Evolutionary conservation across 305 asterid species (phyloP).

Genomic region (Nicotiana rustica): DNA sequence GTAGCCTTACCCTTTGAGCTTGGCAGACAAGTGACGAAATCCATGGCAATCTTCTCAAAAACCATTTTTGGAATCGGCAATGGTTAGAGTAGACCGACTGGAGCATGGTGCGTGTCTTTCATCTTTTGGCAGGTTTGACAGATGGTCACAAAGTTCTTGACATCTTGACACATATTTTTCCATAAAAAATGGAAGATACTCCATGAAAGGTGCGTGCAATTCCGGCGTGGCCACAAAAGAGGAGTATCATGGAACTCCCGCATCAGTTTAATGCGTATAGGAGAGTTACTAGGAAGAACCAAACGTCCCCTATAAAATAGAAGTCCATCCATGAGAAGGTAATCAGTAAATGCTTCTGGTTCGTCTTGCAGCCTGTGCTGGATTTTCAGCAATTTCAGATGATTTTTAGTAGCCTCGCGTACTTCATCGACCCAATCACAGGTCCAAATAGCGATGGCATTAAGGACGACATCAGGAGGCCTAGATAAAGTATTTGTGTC

Average conservation of each 20-base stretch:
- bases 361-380: too few species aligned
- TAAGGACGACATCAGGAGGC: too few species aligned
- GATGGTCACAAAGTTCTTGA: background rate
- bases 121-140: background rate
- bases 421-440: too few species aligned
- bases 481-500: too few species aligned
- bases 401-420: too few species aligned
- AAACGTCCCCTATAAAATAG: background rate
- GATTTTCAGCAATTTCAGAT: too few species aligned
- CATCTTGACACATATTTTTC: background rate
- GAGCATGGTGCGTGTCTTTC: background rate
- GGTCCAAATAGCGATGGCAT: too few species aligned
- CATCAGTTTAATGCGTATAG: background rate
- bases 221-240: background rate
- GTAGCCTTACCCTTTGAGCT: too few species aligned
- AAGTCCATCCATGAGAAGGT: background rate
- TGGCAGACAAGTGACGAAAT: too few species aligned
- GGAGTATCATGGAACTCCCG: background rate
- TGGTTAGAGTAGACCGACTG: background rate
- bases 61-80: background rate
- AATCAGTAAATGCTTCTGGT: background rate
- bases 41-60: too few species aligned
- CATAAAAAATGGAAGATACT: background rate
- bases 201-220: background rate
- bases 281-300: background rate